A percentile compares a stretch with the other conserved stretches of the same genome.
Conservation (phyloP, 306 rosid genomes). For the Astragalus membranaceus region DNA sequence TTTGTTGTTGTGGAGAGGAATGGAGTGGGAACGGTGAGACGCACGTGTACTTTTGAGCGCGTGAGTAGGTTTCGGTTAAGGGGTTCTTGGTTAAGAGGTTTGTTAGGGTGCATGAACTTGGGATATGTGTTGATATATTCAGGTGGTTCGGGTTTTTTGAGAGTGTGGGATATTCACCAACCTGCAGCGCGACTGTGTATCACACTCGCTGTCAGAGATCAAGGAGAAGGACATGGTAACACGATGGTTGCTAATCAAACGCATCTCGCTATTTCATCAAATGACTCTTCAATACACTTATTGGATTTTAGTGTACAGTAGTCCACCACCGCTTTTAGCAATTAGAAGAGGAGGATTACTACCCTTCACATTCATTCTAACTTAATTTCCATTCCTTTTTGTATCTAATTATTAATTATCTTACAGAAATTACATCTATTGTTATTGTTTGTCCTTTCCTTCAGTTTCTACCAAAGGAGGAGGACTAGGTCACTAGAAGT, state of each 20-base stretch:
- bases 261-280: slow-evolving; percentile 46
- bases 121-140: slow-evolving; percentile 51
- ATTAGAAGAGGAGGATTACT: not conserved
- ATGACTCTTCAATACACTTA: slow-evolving; percentile 36
- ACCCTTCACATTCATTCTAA: slow-evolving; percentile 11
- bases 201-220: slow-evolving; percentile 10
- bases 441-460: not conserved
- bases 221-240: not conserved
- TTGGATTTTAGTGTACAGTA: slow-evolving; percentile 70
- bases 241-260: slow-evolving; percentile 54
- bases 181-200: not conserved
- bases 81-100: slow-evolving; percentile 21
- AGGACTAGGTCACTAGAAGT: no score
- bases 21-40: slow-evolving; percentile 45
- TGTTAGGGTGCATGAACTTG: slow-evolving; percentile 55
- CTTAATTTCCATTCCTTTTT: not conserved
- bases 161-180: slow-evolving; percentile 49
- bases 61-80: slow-evolving; percentile 35
- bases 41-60: slow-evolving; percentile 34
- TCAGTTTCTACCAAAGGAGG: no score
- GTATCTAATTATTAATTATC: not conserved
- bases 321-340: not conserved
- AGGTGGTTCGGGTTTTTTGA: slow-evolving; percentile 20
- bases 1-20: slow-evolving; percentile 40
- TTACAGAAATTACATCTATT: not conserved